phyloP scores from a whole-genome alignment of 2,329 filamentous ascomycete genomes.

The Hymenoscyphus repandus region DNA sequence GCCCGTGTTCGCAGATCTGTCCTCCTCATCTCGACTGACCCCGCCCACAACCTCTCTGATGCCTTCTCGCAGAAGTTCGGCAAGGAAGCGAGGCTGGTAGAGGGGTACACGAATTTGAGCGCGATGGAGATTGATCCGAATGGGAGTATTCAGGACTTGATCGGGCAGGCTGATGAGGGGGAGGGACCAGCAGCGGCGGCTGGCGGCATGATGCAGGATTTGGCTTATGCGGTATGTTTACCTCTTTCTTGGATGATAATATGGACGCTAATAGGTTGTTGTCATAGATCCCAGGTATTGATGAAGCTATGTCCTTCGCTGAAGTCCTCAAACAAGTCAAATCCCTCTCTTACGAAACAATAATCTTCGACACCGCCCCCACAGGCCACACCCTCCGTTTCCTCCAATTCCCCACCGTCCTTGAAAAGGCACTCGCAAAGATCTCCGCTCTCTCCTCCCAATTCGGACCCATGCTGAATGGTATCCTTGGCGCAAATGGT shows the following conservation, averaged over 20 bases:
- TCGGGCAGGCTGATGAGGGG: slow-evolving; percentile 69
- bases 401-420: slow-evolving; percentile 94
- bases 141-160: slow-evolving; percentile 90
- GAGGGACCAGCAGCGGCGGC: slow-evolving; percentile 70
- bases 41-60: slow-evolving; percentile 95
- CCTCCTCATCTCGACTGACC: slow-evolving; percentile 95
- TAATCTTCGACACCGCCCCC: slow-evolving; percentile 97
- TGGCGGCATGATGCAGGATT: slow-evolving; percentile 97
- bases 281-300: slow-evolving; percentile 88
- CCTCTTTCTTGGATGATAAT: slow-evolving; percentile 3
- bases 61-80: slow-evolving; percentile 99
- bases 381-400: slow-evolving; percentile 98
- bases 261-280: neutral
- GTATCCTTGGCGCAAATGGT: slow-evolving; percentile 66
- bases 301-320: slow-evolving; percentile 99
- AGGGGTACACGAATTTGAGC: slow-evolving; percentile 88
- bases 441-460: slow-evolving; percentile 89
- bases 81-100: slow-evolving; percentile 90
- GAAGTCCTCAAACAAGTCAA: slow-evolving; percentile 99
- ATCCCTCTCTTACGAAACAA: slow-evolving; percentile 95
- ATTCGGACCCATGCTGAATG: slow-evolving; percentile 93
- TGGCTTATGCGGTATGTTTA: slow-evolving; percentile 79
- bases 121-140: slow-evolving; percentile 99
- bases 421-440: slow-evolving; percentile 98
- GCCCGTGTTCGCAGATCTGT: slow-evolving; percentile 92